Conservation (phyloP, 257 asterid genomes). For the Parsonsia alboflavescens region DNA sequence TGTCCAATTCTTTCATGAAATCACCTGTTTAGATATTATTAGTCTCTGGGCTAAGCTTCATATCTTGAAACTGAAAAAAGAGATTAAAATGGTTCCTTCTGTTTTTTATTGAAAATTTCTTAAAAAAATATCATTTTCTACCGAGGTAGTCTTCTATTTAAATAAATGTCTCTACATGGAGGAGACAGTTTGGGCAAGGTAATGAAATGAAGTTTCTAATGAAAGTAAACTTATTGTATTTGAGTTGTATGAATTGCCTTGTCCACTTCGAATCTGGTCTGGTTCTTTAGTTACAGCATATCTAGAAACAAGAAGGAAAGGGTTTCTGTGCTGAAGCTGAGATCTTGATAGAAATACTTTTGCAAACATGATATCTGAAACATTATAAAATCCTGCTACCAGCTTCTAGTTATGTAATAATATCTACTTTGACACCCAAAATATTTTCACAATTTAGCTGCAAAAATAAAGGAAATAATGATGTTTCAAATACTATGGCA, state of each 20-base stretch:
- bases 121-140: not conserved
- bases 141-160: no score
- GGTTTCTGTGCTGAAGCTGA: not conserved
- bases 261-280: not conserved
- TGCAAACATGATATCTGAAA: not conserved
- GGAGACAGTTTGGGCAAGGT: not conserved
- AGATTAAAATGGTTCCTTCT: not conserved
- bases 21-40: not conserved
- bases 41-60: not conserved
- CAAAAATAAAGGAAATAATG: not conserved
- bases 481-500: not conserved
- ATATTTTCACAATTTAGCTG: not conserved
- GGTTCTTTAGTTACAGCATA: not conserved
- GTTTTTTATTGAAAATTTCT: not conserved
- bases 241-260: not conserved
- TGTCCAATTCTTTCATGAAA: not conserved
- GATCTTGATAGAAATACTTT: constrained; percentile 1
- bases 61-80: not conserved
- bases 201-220: not conserved
- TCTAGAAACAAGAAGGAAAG: not conserved
- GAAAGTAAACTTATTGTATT: no score
- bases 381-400: not conserved
- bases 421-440: not conserved
- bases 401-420: not conserved
- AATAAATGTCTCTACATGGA: not conserved